These are phyloP conservation scores for Hymenoscyphus infarciens DNA, from an alignment of 2,329 filamentous ascomycete genomes.

Conservation along the genomic window DNA sequence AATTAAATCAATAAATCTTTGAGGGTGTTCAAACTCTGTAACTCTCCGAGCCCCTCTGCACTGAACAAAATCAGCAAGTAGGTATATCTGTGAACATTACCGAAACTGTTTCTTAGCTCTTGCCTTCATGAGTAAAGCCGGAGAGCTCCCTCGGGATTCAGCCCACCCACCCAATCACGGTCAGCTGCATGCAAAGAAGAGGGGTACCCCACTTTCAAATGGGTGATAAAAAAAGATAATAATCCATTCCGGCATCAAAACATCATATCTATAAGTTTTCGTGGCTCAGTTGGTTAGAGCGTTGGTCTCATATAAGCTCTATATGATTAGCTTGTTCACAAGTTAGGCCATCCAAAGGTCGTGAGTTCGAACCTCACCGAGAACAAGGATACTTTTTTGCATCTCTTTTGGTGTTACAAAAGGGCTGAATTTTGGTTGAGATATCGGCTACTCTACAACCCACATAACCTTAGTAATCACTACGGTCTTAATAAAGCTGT, in stretches of 20 bases:
- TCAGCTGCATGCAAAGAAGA: not conserved
- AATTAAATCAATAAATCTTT: no score
- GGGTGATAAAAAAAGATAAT: not conserved
- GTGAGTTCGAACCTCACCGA: conserved; percentile 49
- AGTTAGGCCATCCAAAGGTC: conserved; percentile 41
- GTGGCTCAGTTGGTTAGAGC: conserved; percentile 44
- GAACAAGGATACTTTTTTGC: conserved; percentile 34
- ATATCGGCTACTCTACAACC: no score
- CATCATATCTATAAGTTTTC: conserved; percentile 30
- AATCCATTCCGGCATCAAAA: not conserved
- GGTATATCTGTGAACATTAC: no score
- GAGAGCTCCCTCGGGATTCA: not conserved
- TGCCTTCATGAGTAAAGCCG: not conserved
- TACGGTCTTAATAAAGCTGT: no score
- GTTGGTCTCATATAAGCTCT: conserved; percentile 39
- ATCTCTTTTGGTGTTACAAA: not conserved
- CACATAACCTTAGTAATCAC: no score
- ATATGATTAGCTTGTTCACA: conserved; percentile 15
- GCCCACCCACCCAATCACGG: not conserved
- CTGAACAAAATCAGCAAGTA: no score
- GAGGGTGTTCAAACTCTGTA: no score
- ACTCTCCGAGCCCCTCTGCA: no score
- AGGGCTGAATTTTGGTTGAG: not conserved
- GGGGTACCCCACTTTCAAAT: not conserved
- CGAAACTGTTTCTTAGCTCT: not conserved